Percentiles rank a stretch among this genome's conserved stretches.
phyloP scores from a whole-genome alignment of 2,329 filamentous ascomycete genomes.

The Pezicula radicicola region DNA sequence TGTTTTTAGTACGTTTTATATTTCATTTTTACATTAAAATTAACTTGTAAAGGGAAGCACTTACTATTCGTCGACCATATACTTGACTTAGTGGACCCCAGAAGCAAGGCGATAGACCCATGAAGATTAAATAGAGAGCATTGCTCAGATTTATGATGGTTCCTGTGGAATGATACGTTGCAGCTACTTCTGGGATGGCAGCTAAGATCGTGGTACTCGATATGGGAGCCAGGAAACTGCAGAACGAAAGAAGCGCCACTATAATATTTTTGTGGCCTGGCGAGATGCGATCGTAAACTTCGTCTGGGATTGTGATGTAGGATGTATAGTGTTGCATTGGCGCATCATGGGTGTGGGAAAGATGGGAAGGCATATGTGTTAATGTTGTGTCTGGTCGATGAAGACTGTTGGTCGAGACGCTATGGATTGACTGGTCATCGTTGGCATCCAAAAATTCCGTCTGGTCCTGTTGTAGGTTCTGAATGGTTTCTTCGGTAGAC shows the following conservation, averaged over 20 bases:
- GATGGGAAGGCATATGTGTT: conserved; percentile 19
- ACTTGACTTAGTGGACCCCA: conserved; percentile 72
- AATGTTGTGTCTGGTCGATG: conserved; percentile 9
- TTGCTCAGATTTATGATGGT: conserved; percentile 72
- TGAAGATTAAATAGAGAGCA: conserved; percentile 71
- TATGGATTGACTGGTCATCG: conserved; percentile 17
- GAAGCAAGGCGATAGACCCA: conserved; percentile 67
- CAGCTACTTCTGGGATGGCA: conserved; percentile 71
- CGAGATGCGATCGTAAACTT: conserved; percentile 64
- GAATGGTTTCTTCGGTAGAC: too few species aligned
- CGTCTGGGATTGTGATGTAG: conserved; percentile 35
- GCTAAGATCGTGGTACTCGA: conserved; percentile 71
- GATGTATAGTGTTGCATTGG: conserved; percentile 25
- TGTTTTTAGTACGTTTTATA: conserved; percentile 1
- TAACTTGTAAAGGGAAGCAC: conserved; percentile 20
- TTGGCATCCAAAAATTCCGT: not conserved
- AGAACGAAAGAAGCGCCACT: conserved; percentile 67
- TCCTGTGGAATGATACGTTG: conserved; percentile 61
- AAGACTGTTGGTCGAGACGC: conserved; percentile 3
- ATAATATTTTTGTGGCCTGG: conserved; percentile 61
- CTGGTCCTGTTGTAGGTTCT: too few species aligned
- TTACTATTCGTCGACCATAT: conserved; percentile 55
- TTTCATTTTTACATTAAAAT: not conserved
- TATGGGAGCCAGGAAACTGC: conserved; percentile 72
- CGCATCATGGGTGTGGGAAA: conserved; percentile 25